Base-by-base conservation (phyloP, 2,329 filamentous ascomycete genomes). In the Sarocladium kiliense region DNA sequence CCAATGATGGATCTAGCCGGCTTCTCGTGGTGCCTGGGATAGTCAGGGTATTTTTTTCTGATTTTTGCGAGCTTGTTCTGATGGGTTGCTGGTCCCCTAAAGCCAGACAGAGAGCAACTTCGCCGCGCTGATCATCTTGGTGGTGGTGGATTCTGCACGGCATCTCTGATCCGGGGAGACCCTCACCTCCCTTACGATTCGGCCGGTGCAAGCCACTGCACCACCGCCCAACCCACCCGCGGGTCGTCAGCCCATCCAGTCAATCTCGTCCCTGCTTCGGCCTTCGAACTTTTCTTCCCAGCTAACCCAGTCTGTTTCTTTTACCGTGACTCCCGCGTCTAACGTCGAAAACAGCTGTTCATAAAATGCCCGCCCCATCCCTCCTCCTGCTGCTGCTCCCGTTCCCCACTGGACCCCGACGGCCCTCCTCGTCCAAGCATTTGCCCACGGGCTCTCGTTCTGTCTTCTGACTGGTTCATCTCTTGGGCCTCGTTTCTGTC, bases 91-190 rank as follows among this genome's bases (percentile, higher is more conserved):
- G 36, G 41, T 6, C 21, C 18, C 9, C 41, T 25, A 44, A 25
- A 44, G 41, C 16, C 41, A 6, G 11, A 25, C 10, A n/a, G n/a
- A n/a, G n/a, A n/a, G n/a, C n/a, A n/a, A n/a, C n/a, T n/a, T n/a
- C n/a, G n/a, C n/a, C n/a, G n/a, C n/a, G 10, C 7, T 44, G 18
- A 7, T 21, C 21, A 23, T 9, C 18, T 44, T 18, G 18, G 39
- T 23, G n/a, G 6, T 23, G 14, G 39, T 23, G 21, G 10, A 11
- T 34, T 27, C n/a, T 27, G 47, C 47, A 51, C 47, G 47, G 47
- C 47, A 51, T 51, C 47, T 51, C 30, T 36, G 26, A 51, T 51
- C 47, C 47, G 47, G 47, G 47, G 47, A 14, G 39, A 21, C 47
- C 47, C 47, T 51, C 47, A 34, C 26, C 47, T 12, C 47, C 30